phyloP scores from a whole-genome alignment of 2,329 filamentous ascomycete species.

The Penicillium sp. region DNA sequence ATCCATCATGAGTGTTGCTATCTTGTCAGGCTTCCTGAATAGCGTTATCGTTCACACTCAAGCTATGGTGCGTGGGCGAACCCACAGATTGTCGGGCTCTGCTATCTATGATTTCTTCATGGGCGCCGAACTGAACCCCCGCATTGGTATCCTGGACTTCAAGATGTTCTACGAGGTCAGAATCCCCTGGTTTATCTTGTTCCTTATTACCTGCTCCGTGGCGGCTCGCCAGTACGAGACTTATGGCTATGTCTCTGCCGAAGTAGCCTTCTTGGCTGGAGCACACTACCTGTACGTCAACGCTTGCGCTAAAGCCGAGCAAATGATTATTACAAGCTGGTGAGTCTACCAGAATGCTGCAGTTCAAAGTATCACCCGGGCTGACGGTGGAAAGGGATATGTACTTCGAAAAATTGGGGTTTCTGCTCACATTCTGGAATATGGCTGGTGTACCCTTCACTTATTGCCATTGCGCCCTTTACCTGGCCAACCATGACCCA shows the following conservation, averaged over 20 bases:
- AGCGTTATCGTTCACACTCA: constrained; percentile 81
- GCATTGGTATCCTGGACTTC: constrained; percentile 79
- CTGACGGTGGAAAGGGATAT: constrained; percentile 62
- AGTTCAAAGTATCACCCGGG: not conserved
- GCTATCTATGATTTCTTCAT: constrained; percentile 87
- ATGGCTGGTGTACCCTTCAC: constrained; percentile 85
- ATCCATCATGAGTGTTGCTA: constrained; percentile 86
- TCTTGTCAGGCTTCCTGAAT: constrained; percentile 82
- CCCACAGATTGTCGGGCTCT: constrained; percentile 87
- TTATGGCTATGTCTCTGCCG: constrained; percentile 79
- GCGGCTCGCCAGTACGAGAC: constrained; percentile 80
- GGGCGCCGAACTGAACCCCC: constrained; percentile 81
- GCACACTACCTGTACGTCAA: constrained; percentile 90
- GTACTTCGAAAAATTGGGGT: constrained; percentile 95
- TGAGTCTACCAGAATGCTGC: not conserved
- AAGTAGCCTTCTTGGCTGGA: constrained; percentile 79
- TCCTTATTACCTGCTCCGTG: constrained; percentile 64
- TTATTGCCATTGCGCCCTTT: constrained; percentile 91
- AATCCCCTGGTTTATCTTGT: constrained; percentile 87
- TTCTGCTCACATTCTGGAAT: constrained; percentile 98
- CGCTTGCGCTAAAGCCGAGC: constrained; percentile 87
- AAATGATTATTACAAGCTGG: constrained; percentile 83
- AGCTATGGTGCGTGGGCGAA: constrained; percentile 76
- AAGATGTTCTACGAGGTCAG: constrained; percentile 96
- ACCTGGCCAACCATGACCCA: constrained; percentile 78